Base-by-base conservation (phyloP, 2,329 filamentous ascomycete genomes). In the Onygenales sp. region DNA sequence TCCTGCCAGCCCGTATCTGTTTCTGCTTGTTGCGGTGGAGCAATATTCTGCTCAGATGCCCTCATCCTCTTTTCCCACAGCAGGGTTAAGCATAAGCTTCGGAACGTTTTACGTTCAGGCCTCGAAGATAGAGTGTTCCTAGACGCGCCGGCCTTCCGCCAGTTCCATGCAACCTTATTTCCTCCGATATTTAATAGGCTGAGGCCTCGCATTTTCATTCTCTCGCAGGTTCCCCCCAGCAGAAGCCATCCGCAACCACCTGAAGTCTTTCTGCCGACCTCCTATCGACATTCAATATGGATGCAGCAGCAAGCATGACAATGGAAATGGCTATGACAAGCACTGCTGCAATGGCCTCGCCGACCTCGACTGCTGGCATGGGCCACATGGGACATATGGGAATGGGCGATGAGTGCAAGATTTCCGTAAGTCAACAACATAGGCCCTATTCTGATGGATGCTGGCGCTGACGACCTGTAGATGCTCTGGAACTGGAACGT, bases 401-500 rank as follows among this genome's bases (percentile, higher is more conserved):
- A 32, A 57, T 61, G 54, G 56, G 57, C 33, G 54, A 42, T 33
- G 50, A 10, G 27, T 68, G 65, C 58, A 66, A 68, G 56, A 65
- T 68, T 43, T 64, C 64, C n/a, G 65, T 68, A 54, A 36, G 64
- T 33, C 41, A n/a, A n/a, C 21, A 27, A n/a, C 44, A 48, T 47
- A 52, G 21, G n/a, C 42, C 46, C 21, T 4, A 27, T 27, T 27
- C 21, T 27, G 21, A 27, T 27, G 5, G 21, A 27, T 27, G 21
- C 21, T 57, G 43, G 52, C 43, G 8, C 33, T 42, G 11, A 33
- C 27, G 54, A 36, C 31, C 32, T 42, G 9, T 35, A 87, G 84
- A 90, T 89, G 86, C 74, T 88, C 42, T 89, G 86, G 85, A 90
- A 89, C 68, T 88, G 85, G 84, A 77, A 86, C 67, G 85, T 83